Base-by-base conservation (phyloP, 805 yeast species). In the Yarrowia keelungensis region DNA sequence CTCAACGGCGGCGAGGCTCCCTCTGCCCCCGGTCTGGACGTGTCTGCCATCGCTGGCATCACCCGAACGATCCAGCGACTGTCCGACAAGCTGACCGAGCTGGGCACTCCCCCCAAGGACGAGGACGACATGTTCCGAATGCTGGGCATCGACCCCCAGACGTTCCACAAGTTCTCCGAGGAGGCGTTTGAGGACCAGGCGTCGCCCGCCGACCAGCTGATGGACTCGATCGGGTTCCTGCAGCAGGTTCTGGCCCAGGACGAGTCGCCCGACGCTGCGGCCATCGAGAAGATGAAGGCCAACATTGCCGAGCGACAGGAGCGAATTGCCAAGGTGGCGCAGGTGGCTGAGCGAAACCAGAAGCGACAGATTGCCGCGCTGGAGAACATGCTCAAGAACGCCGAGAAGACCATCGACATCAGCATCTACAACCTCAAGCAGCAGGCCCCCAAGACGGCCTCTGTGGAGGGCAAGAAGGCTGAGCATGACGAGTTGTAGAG, bases 141-240 rank as follows among this genome's bases (percentile, higher is more conserved):
- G 54, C 67, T 62, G 11, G 67, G 67, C 5, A 62, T 62, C n/a
- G 67, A 62, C 46, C 67, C 67, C 47, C 22, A 26, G 35, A 62
- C 54, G 7, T 62, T 62, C 67, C 56, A 62, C 45, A n/a, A 38
- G 54, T 62, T 62, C 26, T 47, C 56, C 26, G 67, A 46, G 46
- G 67, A 62, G 67, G 54, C 56, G 12, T 62, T 62, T 16, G 67
- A 62, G 56, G 67, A 47, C n/a, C 67, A 62, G 56, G 54, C 43
- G 4, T 62, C 67, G 3, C 67, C 67, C 12, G 46, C 56, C 11
- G 67, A 47, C 46, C 67, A 62, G 56, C 56, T 62, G 45, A 47
- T 47, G 67, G 67, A 62, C 67, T 62, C 67, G 14, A 47, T 62
- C 14, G 67, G 47, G 3, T 62, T 47, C 56, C 56, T 62, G 46